Conservation (phyloP, 1,284 basidiomycete species). For the Ceratobasidium sp. region DNA sequence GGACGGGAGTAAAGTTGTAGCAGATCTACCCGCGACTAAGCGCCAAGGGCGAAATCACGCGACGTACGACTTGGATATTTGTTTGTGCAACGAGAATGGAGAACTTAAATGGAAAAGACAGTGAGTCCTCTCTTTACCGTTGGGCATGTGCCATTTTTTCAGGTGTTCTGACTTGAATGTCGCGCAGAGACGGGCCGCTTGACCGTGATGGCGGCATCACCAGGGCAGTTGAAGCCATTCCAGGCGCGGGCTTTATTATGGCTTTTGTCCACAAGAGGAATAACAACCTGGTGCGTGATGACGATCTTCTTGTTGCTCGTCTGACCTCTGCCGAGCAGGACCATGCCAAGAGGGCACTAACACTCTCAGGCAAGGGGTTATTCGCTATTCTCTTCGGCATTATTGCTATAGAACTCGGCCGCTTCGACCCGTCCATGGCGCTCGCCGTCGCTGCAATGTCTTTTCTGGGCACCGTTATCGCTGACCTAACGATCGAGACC, state of each 20-base stretch:
- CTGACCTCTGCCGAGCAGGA: constrained; percentile 16
- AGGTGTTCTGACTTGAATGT: background rate
- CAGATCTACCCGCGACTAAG: constrained; percentile 11
- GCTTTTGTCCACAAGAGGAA: constrained; percentile 20
- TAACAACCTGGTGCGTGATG: constrained; percentile 3
- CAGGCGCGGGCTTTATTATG: constrained; percentile 22
- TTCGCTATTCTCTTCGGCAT: constrained; percentile 32
- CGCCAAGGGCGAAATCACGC: constrained; percentile 22
- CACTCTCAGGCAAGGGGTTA: constrained; percentile 29
- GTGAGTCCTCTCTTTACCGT: background rate
- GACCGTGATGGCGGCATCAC: constrained; percentile 31
- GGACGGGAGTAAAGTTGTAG: constrained; percentile 27
- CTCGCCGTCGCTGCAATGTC: constrained; percentile 5
- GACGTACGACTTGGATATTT: constrained; percentile 39
- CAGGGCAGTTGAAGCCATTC: constrained; percentile 31
- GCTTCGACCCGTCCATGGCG: constrained; percentile 6
- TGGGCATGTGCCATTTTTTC: background rate
- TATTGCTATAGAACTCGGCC: constrained; percentile 5
- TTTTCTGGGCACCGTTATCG: constrained; percentile 34
- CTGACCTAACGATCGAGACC: constrained; percentile 30
- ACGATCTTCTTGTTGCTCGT: background rate
- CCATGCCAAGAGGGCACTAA: constrained; percentile 33
- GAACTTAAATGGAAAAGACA: constrained; percentile 25
- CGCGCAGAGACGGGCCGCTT: constrained; percentile 16
- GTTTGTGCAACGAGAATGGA: constrained; percentile 25